Conservation (phyloP, 257 asterid genomes). For the Rhazya stricta region DNA sequence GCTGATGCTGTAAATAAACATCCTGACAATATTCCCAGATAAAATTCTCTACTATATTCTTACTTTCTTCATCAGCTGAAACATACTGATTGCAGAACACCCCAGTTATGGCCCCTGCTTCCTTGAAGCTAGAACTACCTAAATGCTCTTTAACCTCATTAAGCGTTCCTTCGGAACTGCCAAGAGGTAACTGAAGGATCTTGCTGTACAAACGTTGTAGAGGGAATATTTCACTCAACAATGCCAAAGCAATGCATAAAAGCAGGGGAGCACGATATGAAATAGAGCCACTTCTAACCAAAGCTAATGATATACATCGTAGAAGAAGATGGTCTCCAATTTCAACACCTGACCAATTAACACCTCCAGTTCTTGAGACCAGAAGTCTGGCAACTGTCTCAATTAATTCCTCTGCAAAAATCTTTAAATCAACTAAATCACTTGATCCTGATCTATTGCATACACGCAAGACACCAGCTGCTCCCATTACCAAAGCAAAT, state of each 20-base stretch:
- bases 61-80: conserved; percentile 53
- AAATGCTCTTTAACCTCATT: conserved; percentile 53
- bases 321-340: conserved; percentile 39
- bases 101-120: conserved; percentile 82
- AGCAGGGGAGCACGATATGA: conserved; percentile 42
- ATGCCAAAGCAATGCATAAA: conserved; percentile 52
- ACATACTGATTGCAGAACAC: conserved; percentile 74
- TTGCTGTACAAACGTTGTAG: conserved; percentile 44
- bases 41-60: conserved; percentile 53
- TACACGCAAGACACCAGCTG: conserved; percentile 77
- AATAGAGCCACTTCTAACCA: conserved; percentile 65
- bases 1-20: conserved; percentile 65
- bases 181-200: conserved; percentile 37
- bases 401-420: conserved; percentile 48
- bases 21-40: conserved; percentile 73
- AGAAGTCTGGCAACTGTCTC: conserved; percentile 43
- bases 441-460: conserved; percentile 61
- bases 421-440: conserved; percentile 39
- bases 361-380: conserved; percentile 32
- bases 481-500: conserved; percentile 64
- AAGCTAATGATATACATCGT: conserved; percentile 65
- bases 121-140: conserved; percentile 56
- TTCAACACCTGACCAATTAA: conserved; percentile 21
- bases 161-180: conserved; percentile 26
- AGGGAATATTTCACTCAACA: conserved; percentile 74